Conservation (phyloP, 106 monocot species). For the Dendrobium officinale region DNA sequence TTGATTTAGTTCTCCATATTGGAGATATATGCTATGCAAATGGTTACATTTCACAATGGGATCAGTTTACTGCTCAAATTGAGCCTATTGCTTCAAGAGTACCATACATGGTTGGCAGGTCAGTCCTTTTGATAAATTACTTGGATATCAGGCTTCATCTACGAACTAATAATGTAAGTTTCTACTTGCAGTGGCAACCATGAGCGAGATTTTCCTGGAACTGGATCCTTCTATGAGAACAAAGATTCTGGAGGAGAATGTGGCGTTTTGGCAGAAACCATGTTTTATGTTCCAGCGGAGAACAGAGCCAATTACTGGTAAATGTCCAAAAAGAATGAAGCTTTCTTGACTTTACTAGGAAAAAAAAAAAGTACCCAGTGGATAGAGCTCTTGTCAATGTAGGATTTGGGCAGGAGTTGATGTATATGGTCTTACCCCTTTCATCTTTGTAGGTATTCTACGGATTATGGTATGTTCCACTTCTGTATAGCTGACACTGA, state of each 20-base stretch:
- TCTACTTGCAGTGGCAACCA: conserved; percentile 74
- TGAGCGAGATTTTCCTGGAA: conserved; percentile 87
- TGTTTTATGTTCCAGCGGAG: conserved; percentile 85
- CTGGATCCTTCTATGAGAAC: conserved; percentile 83
- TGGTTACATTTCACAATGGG: conserved; percentile 97
- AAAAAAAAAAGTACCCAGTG: too few species aligned
- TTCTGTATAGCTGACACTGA: conserved; percentile 95
- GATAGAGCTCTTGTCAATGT: too few species aligned
- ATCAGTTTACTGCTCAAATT: conserved; percentile 87
- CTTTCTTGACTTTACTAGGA: too few species aligned
- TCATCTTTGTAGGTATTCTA: conserved; percentile 52
- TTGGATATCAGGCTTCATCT: not conserved
- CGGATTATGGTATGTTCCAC: conserved; percentile 88
- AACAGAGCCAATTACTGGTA: conserved; percentile 90
- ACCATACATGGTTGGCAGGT: conserved; percentile 95
- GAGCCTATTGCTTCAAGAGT: conserved; percentile 84
- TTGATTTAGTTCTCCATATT: conserved; percentile 82
- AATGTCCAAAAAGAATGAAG: too few species aligned
- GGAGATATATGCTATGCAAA: conserved; percentile 91
- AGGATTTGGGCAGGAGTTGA: too few species aligned
- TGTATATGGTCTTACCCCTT: too few species aligned
- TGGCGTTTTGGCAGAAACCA: conserved; percentile 70
- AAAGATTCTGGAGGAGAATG: conserved; percentile 95
- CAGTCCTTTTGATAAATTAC: not conserved
- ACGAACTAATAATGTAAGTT: not conserved